Evolutionary conservation across 192 early-diverging fungal species (phyloP), one percentile per base, ranked within the genome.

Genomic region (Allomyces macrogynus): DNA sequence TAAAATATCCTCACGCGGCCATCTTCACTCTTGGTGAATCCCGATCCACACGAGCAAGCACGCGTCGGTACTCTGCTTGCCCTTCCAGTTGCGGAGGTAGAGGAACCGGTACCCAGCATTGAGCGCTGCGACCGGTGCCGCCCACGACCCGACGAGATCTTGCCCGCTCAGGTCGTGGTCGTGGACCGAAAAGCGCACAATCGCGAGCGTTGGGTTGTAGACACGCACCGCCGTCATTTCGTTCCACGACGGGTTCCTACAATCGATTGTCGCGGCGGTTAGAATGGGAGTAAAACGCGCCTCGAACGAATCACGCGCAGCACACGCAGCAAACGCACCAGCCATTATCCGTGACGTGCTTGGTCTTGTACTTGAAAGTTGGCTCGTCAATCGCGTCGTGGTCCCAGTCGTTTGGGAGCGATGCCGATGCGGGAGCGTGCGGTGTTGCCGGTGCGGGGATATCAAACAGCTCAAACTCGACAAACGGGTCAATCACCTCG

Each of bases 401-500:
- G 32, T 40, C 32, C 32, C 32, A 40, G 32, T 40, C 32, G 32
- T 40, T 40, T 8, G 32, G 32, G 5, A 40, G 32, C 7, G 32
- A 8, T 8, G 32, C 32, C 32, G 32, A 40, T 8, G 32, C 32
- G 3, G 32, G 32, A 40, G 32, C 32, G 32, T 40, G 32, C 8
- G 32, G 32, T 40, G 32, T 40, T 40, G 63, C 61, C 5, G 77
- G 74, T 0, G 66, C 42, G 23, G 74, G 76, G 62, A 73, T 77
- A 54, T 72, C 73, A 63, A 64, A 70, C 23, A 71, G 69, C 70
- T 88, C 86, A 8, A 89, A 64, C 62, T 80, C 80, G 24, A 87
- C 80, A 60, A 70, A 78, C 8, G 84, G 82, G 43, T 83, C 80
- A 42, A 83, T 72, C 26, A 84, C 73, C 44, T 76, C 75, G 14